phyloP scores from a whole-genome alignment of 768 basidiomycete genomes.

The Auricularia sp. region DNA sequence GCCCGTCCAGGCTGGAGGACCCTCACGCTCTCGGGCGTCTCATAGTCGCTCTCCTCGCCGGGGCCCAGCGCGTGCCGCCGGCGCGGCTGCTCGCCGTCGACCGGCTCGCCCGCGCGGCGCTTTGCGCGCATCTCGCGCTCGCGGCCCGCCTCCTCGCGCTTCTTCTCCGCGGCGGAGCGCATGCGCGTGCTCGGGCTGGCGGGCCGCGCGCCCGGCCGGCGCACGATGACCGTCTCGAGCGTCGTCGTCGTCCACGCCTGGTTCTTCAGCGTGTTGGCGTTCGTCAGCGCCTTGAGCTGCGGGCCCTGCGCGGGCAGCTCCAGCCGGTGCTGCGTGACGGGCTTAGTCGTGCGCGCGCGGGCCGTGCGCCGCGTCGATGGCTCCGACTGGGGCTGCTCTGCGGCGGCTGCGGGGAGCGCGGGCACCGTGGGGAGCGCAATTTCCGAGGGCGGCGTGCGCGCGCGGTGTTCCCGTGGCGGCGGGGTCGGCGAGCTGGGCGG shows the following conservation, averaged over 20 bases:
- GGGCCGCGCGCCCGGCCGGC: constrained; percentile 58
- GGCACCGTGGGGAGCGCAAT: background rate
- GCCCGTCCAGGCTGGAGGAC: constrained; percentile 26
- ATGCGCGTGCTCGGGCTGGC: constrained; percentile 73
- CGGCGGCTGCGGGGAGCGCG: background rate
- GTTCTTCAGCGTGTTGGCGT: constrained; percentile 61
- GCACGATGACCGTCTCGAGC: constrained; percentile 60
- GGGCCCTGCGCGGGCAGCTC: constrained; percentile 36
- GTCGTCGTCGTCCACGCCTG: constrained; percentile 52
- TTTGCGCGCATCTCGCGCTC: constrained; percentile 39
- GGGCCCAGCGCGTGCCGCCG: constrained; percentile 49
- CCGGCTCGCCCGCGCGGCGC: constrained; percentile 33
- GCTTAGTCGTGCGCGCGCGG: constrained; percentile 16
- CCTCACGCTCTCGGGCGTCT: constrained; percentile 43
- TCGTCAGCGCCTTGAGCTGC: constrained; percentile 52
- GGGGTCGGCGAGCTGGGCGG: background rate
- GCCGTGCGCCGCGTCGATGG: constrained; percentile 10
- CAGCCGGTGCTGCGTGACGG: background rate
- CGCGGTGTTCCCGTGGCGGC: background rate
- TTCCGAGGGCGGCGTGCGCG: background rate
- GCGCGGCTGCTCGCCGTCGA: constrained; percentile 22
- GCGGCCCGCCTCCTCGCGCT: constrained; percentile 42
- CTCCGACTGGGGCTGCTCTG: background rate
- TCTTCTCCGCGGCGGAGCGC: constrained; percentile 54
- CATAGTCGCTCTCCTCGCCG: constrained; percentile 75